A percentile compares a stretch with the other conserved stretches of the same genome.
Conservation (phyloP, 2,329 filamentous ascomycete species). For the Fusarium tjaetaba region DNA sequence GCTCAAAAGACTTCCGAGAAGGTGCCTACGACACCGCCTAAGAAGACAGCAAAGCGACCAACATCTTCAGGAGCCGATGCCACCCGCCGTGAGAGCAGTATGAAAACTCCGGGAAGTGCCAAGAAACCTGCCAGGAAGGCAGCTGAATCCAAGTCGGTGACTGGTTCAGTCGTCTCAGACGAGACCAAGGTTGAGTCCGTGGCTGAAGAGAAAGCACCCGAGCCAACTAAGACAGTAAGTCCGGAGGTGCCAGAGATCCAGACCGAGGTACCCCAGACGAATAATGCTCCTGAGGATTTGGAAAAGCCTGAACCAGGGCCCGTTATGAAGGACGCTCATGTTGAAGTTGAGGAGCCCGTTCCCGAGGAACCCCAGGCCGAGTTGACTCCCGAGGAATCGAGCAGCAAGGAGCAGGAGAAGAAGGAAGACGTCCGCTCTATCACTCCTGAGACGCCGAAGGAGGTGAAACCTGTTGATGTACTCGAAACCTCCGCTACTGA, state of each 20-base stretch:
- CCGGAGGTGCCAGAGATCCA: constrained; percentile 1
- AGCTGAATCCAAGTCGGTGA: constrained; percentile 4
- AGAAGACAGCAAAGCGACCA: constrained; percentile 47
- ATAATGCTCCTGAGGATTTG: background rate
- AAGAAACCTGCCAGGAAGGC: constrained; percentile 30
- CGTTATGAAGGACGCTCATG: constrained; percentile 13
- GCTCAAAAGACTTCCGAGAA: constrained; percentile 76
- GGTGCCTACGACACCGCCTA: constrained; percentile 59
- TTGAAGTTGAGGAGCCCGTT: constrained; percentile 27
- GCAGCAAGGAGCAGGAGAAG: background rate
- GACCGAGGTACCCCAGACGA: background rate
- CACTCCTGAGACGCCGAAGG: constrained; percentile 2
- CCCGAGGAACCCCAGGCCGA: constrained; percentile 12
- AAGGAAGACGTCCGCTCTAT: background rate
- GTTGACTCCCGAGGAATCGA: constrained; percentile 2
- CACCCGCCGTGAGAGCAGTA: constrained; percentile 34
- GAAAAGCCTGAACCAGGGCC: constrained; percentile 7
- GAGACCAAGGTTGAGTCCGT: constrained; percentile 5
- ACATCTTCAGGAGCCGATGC: constrained; percentile 36
- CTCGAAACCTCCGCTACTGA: constrained; percentile 17
- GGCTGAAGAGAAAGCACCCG: constrained; percentile 4
- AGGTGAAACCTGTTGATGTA: background rate
- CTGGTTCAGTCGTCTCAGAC: constrained; percentile 7
- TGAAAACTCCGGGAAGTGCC: constrained; percentile 40
- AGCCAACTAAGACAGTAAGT: constrained; percentile 6